A percentile compares a stretch with the other conserved stretches of the same genome.
Evolutionary conservation across 805 yeast species (phyloP).

Genomic region (Cyberlindnera sargentensis): DNA sequence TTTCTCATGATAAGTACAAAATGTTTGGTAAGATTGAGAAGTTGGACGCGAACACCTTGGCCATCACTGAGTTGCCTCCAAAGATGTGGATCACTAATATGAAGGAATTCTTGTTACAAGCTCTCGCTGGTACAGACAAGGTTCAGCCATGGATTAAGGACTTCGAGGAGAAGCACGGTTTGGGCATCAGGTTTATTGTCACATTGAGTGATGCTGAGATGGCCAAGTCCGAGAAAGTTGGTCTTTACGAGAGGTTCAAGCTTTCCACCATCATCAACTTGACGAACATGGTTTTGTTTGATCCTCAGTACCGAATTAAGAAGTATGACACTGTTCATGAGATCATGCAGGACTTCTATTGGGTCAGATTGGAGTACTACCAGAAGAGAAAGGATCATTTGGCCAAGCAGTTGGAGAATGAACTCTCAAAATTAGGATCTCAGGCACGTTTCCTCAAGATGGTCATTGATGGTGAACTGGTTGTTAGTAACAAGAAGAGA

Average conservation of each 20-base stretch:
- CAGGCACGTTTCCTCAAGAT: slow-evolving; percentile 90
- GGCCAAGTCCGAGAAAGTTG: slow-evolving; percentile 67
- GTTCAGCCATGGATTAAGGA: slow-evolving; percentile 83
- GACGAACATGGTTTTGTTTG: slow-evolving; percentile 94
- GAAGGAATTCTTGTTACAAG: slow-evolving; percentile 76
- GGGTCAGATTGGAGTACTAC: slow-evolving; percentile 80
- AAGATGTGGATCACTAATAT: slow-evolving; percentile 88
- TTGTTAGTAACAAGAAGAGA: slow-evolving; percentile 70
- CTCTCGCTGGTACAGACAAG: slow-evolving; percentile 71
- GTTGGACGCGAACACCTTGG: slow-evolving; percentile 70
- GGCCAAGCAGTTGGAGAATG: slow-evolving; percentile 62
- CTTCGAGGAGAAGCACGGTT: slow-evolving; percentile 89
- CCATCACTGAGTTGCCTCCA: slow-evolving; percentile 88
- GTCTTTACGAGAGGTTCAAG: slow-evolving; percentile 80
- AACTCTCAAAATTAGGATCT: slow-evolving; percentile 63
- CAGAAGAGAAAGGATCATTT: slow-evolving; percentile 84
- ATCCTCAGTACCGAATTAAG: slow-evolving; percentile 79
- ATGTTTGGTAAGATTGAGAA: slow-evolving; percentile 78
- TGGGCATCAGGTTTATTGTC: slow-evolving; percentile 71
- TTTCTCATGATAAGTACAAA: slow-evolving; percentile 61
- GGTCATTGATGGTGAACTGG: slow-evolving; percentile 70
- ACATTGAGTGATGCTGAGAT: slow-evolving; percentile 74
- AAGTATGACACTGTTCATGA: slow-evolving; percentile 71
- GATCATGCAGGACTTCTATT: slow-evolving; percentile 78
- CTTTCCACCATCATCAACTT: slow-evolving; percentile 60